These are phyloP conservation scores for Moesziomyces parantarcticus DNA, from an alignment of 1,284 basidiomycete species.

Conservation along the genomic window DNA sequence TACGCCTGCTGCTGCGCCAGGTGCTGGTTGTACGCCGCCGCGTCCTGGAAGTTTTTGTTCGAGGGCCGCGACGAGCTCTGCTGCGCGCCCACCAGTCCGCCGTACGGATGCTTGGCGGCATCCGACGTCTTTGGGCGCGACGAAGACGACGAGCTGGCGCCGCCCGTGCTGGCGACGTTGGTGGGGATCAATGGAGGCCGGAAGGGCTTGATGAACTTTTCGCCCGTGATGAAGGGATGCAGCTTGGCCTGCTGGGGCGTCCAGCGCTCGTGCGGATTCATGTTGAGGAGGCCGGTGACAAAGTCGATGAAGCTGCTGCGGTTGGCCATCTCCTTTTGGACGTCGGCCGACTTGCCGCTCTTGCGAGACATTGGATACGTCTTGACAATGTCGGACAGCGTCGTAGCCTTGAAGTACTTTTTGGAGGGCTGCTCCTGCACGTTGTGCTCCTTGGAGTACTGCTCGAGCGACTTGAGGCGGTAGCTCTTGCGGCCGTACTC, in stretches of 20 bases:
- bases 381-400: conserved; percentile 93
- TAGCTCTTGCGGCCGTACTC: conserved; percentile 87
- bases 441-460: conserved; percentile 93
- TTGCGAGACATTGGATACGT: conserved; percentile 87
- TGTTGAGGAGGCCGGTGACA: conserved; percentile 89
- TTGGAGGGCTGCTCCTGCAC: conserved; percentile 96
- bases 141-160: conserved; percentile 13
- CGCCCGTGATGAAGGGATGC: conserved; percentile 98
- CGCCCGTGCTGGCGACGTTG: conserved; percentile 8
- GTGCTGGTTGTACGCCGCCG: conserved; percentile 92
- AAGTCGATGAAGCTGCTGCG: conserved; percentile 97
- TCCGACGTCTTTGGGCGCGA: conserved; percentile 32
- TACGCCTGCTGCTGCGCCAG: conserved; percentile 92
- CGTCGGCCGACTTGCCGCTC: conserved; percentile 82
- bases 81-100: conserved; percentile 76
- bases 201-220: conserved; percentile 76
- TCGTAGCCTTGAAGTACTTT: conserved; percentile 96
- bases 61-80: conserved; percentile 75
- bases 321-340: conserved; percentile 95
- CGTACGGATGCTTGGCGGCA: conserved; percentile 84
- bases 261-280: conserved; percentile 96
- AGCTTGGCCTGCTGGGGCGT: conserved; percentile 93
- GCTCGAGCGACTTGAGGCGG: conserved; percentile 88
- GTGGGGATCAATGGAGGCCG: conserved; percentile 60
- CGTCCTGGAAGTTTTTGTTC: conserved; percentile 84